Conservation (phyloP, 257 asterid species). For the Verbena officinalis region DNA sequence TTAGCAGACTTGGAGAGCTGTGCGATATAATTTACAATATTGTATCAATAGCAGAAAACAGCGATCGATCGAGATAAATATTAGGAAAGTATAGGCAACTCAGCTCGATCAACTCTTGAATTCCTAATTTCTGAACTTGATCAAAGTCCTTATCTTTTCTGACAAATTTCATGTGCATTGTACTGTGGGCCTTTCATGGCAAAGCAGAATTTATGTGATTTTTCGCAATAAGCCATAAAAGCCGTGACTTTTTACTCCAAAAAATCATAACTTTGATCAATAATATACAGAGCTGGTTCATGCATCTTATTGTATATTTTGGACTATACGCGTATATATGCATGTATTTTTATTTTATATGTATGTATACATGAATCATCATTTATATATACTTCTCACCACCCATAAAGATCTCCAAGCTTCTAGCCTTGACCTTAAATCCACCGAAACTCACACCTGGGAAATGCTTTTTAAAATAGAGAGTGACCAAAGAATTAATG, state of each 20-base stretch:
- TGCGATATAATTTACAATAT: too few species aligned
- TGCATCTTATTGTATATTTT: constrained; percentile 44
- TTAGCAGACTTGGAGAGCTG: too few species aligned
- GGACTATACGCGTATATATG: too few species aligned
- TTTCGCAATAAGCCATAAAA: constrained; percentile 8
- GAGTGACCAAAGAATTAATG: neutral
- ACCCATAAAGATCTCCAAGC: constrained; percentile 4
- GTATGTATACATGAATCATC: too few species aligned
- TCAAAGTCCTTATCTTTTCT: constrained; percentile 43
- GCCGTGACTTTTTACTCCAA: constrained; percentile 20
- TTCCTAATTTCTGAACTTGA: constrained; percentile 28
- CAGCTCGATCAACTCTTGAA: neutral
- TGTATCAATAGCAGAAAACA: too few species aligned
- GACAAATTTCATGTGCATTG: constrained; percentile 52
- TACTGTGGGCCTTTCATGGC: constrained; percentile 22
- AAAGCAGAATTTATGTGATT: neutral
- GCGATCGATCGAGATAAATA: too few species aligned
- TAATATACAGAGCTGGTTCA: constrained; percentile 34
- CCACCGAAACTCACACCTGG: neutral
- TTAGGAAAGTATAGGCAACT: neutral
- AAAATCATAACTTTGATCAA: constrained; percentile 12
- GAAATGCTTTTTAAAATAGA: neutral
- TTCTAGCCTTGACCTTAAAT: constrained; percentile 8
- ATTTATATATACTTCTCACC: neutral
- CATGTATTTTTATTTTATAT: neutral